A percentile compares a stretch with the other conserved stretches of the same genome.
Conservation (phyloP, 2,329 filamentous ascomycete genomes). For the Exophiala aquamarina region DNA sequence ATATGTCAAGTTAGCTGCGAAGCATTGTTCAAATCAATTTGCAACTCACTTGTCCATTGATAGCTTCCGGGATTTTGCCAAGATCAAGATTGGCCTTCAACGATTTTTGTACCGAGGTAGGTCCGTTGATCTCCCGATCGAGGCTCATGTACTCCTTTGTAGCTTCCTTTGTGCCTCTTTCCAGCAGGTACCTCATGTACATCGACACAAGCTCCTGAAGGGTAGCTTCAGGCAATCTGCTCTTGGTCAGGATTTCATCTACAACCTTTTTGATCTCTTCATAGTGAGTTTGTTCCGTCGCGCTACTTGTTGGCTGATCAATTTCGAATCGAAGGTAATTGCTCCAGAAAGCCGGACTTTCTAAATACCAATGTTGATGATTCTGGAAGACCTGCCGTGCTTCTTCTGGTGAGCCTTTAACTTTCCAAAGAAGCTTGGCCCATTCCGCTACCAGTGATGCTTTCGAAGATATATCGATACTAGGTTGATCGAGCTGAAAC, state of each 20-base stretch:
- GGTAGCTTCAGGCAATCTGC: conserved; percentile 63
- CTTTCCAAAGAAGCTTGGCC: conserved; percentile 83
- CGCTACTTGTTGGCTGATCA: conserved; percentile 69
- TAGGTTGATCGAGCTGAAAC: conserved; percentile 70
- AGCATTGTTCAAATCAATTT: background rate
- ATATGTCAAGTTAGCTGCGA: background rate
- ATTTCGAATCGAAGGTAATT: conserved; percentile 88
- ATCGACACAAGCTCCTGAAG: conserved; percentile 74
- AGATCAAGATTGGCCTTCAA: conserved; percentile 14
- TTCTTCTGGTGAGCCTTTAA: conserved; percentile 75
- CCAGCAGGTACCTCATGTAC: conserved; percentile 82
- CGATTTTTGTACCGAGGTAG: conserved; percentile 38
- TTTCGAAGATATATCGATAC: conserved; percentile 75
- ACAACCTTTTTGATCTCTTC: conserved; percentile 79
- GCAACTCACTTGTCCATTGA: conserved; percentile 21
- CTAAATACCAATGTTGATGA: conserved; percentile 79
- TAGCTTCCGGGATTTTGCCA: conserved; percentile 10
- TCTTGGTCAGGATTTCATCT: conserved; percentile 69
- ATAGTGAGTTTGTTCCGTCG: conserved; percentile 65
- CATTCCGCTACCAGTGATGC: conserved; percentile 85
- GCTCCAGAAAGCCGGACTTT: conserved; percentile 86
- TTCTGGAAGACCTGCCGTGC: conserved; percentile 80
- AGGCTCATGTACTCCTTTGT: conserved; percentile 83
- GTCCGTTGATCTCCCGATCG: conserved; percentile 82
- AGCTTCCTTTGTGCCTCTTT: conserved; percentile 76